Evolutionary conservation across 192 early-diverging fungal species (phyloP).

Genomic region (Pilaira anomala): DNA sequence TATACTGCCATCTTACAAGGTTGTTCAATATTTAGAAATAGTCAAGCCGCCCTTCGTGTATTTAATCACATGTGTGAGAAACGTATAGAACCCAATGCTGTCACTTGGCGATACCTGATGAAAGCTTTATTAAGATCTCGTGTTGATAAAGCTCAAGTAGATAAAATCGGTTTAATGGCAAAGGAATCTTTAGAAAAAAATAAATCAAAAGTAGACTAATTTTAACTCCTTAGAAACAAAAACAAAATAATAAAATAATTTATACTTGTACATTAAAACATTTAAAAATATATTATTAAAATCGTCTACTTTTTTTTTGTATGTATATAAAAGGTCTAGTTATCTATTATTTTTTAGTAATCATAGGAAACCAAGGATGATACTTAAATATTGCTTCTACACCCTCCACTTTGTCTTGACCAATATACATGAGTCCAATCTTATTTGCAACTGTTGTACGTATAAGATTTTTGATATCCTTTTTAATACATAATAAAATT

Average conservation of each 20-base stretch:
- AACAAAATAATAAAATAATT: neutral
- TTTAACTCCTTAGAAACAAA: neutral
- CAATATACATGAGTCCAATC: slow-evolving; percentile 8
- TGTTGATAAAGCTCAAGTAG: slow-evolving; percentile 25
- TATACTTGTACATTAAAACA: neutral
- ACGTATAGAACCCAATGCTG: slow-evolving; percentile 18
- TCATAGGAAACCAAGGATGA: slow-evolving; percentile 28
- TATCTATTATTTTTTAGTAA: slow-evolving; percentile 14
- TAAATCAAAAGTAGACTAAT: neutral
- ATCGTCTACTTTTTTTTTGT: neutral
- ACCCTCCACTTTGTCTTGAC: neutral
- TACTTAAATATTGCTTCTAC: slow-evolving; percentile 28
- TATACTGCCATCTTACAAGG: slow-evolving; percentile 34
- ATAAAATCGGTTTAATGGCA: slow-evolving; percentile 16
- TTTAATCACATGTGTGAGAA: slow-evolving; percentile 27
- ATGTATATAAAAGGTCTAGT: neutral
- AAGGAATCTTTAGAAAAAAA: slow-evolving; percentile 4
- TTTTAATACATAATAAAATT: neutral
- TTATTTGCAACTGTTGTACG: slow-evolving; percentile 31
- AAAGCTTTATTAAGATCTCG: slow-evolving; percentile 23
- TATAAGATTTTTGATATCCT: slow-evolving; percentile 31
- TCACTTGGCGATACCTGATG: slow-evolving; percentile 33
- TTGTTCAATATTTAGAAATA: slow-evolving; percentile 28
- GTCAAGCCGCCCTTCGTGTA: slow-evolving; percentile 5
- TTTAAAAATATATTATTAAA: no score